A percentile compares a stretch with the other conserved stretches of the same genome.
These are phyloP conservation scores for Orobanche coerulescens DNA, from an alignment of 257 asterid species.

Conservation along the genomic window DNA sequence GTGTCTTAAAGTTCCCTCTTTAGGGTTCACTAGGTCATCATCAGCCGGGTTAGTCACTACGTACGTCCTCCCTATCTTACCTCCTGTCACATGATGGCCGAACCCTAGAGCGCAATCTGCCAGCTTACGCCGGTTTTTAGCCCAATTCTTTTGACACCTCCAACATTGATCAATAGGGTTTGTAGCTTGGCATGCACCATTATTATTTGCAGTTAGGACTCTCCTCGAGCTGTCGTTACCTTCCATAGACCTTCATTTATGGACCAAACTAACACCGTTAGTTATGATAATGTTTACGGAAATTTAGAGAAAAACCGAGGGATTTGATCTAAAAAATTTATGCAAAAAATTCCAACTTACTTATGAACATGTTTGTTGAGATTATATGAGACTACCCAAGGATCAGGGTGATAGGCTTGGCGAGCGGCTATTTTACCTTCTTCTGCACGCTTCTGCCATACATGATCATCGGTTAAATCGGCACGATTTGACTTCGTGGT, in stretches of 20 bases:
- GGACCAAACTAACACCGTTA: not conserved
- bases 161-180: constrained; percentile 64
- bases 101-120: constrained; percentile 50
- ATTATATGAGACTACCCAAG: constrained; percentile 22
- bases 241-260: constrained; percentile 20
- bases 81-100: constrained; percentile 46
- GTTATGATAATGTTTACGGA: not conserved
- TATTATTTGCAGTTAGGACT: constrained; percentile 4
- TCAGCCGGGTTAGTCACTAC: constrained; percentile 47
- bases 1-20: constrained; percentile 43
- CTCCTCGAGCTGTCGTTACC: constrained; percentile 32
- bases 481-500: constrained; percentile 17
- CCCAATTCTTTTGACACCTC: constrained; percentile 50
- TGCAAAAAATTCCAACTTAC: constrained; percentile 27
- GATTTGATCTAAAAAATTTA: no score
- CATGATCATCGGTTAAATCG: not conserved
- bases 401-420: constrained; percentile 39
- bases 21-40: constrained; percentile 43
- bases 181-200: constrained; percentile 40
- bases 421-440: constrained; percentile 35
- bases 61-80: constrained; percentile 45
- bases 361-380: constrained; percentile 34
- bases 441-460: constrained; percentile 37
- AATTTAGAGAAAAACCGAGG: no score
- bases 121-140: constrained; percentile 26